Evolutionary conservation across 306 rosid genomes (phyloP).

Genomic region (Geum urbanum): DNA sequence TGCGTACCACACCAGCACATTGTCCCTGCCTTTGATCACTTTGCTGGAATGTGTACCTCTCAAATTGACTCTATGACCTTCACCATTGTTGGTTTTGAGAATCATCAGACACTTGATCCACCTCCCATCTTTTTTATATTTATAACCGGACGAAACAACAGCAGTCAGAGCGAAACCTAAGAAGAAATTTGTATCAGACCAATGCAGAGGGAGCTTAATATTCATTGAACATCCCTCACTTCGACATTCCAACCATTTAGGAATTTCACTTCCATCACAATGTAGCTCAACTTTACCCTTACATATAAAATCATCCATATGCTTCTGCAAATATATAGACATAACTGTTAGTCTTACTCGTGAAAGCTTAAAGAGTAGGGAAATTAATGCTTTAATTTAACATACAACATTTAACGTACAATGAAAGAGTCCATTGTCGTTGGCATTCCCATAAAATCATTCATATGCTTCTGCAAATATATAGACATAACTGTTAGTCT

Average conservation of each 20-base stretch:
- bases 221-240: slow-evolving; percentile 12
- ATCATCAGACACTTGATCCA: background rate
- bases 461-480: background rate
- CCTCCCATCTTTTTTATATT: no score
- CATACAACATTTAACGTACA: no score
- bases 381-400: no score
- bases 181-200: background rate
- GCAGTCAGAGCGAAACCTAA: slow-evolving; percentile 22
- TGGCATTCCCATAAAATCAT: no score
- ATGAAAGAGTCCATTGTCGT: no score
- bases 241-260: slow-evolving; percentile 18
- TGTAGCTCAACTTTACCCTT: fast-evolving
- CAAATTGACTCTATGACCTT: background rate
- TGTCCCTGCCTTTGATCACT: background rate
- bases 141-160: no score
- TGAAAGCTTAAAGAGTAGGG: no score
- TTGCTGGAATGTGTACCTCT: no score
- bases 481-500: background rate
- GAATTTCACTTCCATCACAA: slow-evolving; percentile 16
- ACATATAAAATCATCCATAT: no score
- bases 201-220: slow-evolving; percentile 14
- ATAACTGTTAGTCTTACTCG: no score
- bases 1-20: background rate
- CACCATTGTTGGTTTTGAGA: background rate
- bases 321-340: background rate